Percentiles rank a stretch among this genome's conserved stretches.
These are phyloP conservation scores for Mangifera indica DNA, from an alignment of 345 rosid genomes.

Conservation along the genomic window DNA sequence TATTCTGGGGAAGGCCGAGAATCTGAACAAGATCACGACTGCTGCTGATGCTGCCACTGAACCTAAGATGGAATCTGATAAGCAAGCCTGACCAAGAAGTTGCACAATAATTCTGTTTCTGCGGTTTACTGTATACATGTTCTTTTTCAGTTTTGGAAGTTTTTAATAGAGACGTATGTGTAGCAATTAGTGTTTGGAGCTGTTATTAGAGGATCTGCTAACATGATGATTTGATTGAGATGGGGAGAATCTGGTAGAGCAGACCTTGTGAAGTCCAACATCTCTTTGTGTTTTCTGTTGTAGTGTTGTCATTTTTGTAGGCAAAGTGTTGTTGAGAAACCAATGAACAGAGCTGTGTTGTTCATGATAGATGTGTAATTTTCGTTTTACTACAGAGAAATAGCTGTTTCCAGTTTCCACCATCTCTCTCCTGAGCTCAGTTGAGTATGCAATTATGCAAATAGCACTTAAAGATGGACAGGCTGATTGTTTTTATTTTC, in stretches of 20 bases:
- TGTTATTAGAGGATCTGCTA: not conserved
- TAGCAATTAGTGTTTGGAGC: not conserved
- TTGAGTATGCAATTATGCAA: not conserved
- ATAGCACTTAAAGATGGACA: not conserved
- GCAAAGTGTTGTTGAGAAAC: not conserved
- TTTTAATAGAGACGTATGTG: not conserved
- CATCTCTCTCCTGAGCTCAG: not conserved
- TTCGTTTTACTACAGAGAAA: not conserved
- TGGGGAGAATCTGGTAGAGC: not conserved
- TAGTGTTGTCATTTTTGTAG: not conserved
- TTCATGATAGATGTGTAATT: not conserved
- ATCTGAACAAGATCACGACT: not conserved
- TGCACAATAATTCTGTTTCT: not conserved
- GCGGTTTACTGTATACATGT: not conserved
- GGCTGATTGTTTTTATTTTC: not conserved
- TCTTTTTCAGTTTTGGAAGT: not conserved
- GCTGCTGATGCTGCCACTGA: not conserved
- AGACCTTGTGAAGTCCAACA: not conserved
- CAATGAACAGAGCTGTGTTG: not conserved
- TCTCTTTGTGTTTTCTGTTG: not conserved
- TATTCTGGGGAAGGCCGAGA: conserved; percentile 27
- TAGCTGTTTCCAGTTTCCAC: not conserved
- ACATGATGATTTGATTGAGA: not conserved
- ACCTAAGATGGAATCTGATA: not conserved
- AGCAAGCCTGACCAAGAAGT: not conserved